These are phyloP conservation scores for Sphagnum fallax DNA, from an alignment of 228 moss, liverwort and hornwort genomes.

Conservation along the genomic window DNA sequence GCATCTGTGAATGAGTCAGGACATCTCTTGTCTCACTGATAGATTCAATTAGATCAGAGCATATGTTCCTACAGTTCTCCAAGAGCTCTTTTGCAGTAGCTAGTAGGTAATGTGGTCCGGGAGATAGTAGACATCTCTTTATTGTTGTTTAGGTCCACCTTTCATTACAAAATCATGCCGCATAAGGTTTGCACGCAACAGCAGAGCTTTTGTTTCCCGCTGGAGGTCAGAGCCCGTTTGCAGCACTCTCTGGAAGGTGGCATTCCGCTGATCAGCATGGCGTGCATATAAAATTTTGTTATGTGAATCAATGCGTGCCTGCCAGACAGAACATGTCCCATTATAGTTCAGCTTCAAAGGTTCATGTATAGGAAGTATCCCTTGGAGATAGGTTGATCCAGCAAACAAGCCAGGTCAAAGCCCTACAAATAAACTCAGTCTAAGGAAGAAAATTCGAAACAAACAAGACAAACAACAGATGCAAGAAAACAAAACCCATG, in stretches of 20 bases:
- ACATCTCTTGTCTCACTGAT: no score
- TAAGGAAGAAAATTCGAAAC: background rate
- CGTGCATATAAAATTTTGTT: slow-evolving; percentile 98
- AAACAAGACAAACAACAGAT: background rate
- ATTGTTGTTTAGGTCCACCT: slow-evolving; percentile 52
- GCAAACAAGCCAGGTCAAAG: no score
- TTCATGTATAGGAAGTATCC: no score
- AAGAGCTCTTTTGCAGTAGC: no score
- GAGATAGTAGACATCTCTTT: background rate
- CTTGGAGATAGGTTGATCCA: no score
- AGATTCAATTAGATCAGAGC: no score
- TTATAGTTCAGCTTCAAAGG: background rate
- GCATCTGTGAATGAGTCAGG: no score
- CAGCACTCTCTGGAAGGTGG: slow-evolving; percentile 88
- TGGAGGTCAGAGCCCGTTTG: slow-evolving; percentile 96
- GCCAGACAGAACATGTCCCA: slow-evolving; percentile 5
- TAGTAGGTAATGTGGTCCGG: no score
- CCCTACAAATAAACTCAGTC: background rate
- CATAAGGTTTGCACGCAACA: slow-evolving; percentile 92
- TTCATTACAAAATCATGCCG: slow-evolving; percentile 95
- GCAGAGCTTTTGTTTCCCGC: slow-evolving; percentile 94
- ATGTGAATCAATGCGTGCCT: slow-evolving; percentile 99
- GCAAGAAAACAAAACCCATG: no score
- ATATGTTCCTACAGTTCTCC: no score
- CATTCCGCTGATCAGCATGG: slow-evolving; percentile 94